These are phyloP conservation scores for Suillus subaureus DNA, from an alignment of 768 basidiomycete species.

Conservation along the genomic window DNA sequence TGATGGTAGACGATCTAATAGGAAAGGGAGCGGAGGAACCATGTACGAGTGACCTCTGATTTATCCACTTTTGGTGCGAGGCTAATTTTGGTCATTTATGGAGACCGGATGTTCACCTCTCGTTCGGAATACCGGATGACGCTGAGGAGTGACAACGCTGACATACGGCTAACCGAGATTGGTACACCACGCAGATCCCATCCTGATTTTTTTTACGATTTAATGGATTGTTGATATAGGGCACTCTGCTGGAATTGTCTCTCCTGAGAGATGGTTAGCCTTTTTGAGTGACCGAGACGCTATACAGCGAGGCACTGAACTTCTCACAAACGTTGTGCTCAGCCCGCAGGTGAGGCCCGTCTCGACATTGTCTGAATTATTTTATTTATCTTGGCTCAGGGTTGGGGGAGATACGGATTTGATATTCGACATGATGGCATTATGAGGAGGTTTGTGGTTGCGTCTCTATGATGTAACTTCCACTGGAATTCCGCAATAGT, in stretches of 20 bases:
- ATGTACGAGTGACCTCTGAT: conserved; percentile 50
- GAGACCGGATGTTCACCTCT: conserved; percentile 94
- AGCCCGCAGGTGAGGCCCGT: conserved; percentile 44
- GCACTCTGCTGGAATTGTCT: conserved; percentile 43
- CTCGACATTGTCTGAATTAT: conserved; percentile 3
- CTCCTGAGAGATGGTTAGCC: conserved; percentile 44
- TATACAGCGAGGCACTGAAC: conserved; percentile 34
- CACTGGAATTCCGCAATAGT: conserved; percentile 40
- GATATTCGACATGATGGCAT: conserved; percentile 44
- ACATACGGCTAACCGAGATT: conserved; percentile 76
- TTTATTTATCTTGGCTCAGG: conserved; percentile 23
- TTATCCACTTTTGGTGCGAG: background rate
- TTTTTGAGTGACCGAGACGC: conserved; percentile 37
- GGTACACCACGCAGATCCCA: conserved; percentile 40
- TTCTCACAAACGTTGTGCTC: conserved; percentile 36
- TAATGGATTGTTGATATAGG: conserved; percentile 28
- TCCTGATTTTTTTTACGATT: background rate
- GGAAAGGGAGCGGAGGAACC: conserved; percentile 91
- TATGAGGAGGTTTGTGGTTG: conserved; percentile 40
- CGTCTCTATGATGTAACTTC: background rate
- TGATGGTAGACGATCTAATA: conserved; percentile 91
- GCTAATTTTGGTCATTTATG: conserved; percentile 8
- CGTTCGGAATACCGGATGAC: conserved; percentile 90
- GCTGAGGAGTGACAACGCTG: conserved; percentile 87
- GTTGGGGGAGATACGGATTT: conserved; percentile 47